Base-by-base conservation (phyloP, 345 rosid genomes). In the Sonneratia caseolaris region DNA sequence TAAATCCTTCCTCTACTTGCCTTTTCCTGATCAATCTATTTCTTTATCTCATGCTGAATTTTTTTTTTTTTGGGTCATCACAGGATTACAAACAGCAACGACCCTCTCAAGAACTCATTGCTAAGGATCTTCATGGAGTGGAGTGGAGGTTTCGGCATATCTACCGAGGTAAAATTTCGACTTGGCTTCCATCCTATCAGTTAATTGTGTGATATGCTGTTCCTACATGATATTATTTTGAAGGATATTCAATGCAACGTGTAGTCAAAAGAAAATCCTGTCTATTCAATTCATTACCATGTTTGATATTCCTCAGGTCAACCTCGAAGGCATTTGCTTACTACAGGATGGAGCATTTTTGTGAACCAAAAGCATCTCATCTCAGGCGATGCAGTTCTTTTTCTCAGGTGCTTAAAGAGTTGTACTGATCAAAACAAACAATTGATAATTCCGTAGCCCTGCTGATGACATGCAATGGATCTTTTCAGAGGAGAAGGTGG, bases 251-350 rank as follows among this genome's bases (percentile, higher is more conserved):
- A 48, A 47, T 11, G 59, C 69, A n/a, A 69, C 35, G 36, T 74
- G 51, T 68, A 22, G 3, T 24, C 22, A 22, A 53, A 19, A 43
- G n/a, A n/a, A 65, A 72, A 68, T 47, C 38, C 45, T 53, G 38
- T 38, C 35, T 16, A 22, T 24, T 70, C 21, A 19, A 24, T 6
- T 10, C 24, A 19, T 49, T 69, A 9, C 22, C 59, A 49, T 66
- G 75, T 65, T 70, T 76, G 49, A 56, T 70, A 51, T 55, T 38
- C 78, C 76, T 72, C 82, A 94, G 98, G 98, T 75, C 98, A 94
- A 80, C 98, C 98, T 70, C 91, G 96, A 83, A 82, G 98, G 79
- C 98, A 94, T 87, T 86, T 94, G 66, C 98, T 94, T 70, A 91
- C 97, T 4, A 91, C 97, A 6, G 98, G 97, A 64, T 94, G 98